Conservation (phyloP, 2,329 filamentous ascomycete genomes). For the Apiospora sp. region DNA sequence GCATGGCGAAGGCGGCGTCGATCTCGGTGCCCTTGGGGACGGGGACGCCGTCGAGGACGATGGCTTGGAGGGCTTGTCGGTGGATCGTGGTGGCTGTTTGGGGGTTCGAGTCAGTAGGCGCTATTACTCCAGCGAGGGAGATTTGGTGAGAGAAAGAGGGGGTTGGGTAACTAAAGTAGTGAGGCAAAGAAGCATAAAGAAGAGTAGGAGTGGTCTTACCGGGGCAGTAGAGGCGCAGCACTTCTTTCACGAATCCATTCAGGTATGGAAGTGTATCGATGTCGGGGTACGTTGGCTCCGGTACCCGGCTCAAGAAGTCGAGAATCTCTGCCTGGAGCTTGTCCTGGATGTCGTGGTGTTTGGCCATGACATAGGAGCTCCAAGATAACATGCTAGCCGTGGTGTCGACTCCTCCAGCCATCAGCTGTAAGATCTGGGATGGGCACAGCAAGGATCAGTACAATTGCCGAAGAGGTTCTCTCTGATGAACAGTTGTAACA, state of each 20-base stretch:
- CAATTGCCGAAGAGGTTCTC: constrained; percentile 33
- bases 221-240: constrained; percentile 44
- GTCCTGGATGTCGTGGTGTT: constrained; percentile 41
- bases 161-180: too few species aligned
- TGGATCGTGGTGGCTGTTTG: constrained; percentile 26
- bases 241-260: constrained; percentile 46
- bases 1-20: constrained; percentile 34
- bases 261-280: constrained; percentile 44
- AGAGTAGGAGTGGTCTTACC: constrained; percentile 38
- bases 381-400: constrained; percentile 44
- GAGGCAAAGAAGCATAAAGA: too few species aligned
- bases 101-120: too few species aligned
- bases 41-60: constrained; percentile 35
- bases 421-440: background rate
- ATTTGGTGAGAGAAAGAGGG: too few species aligned
- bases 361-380: constrained; percentile 43
- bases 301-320: constrained; percentile 29
- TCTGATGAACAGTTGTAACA: constrained; percentile 35
- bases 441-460: constrained; percentile 22
- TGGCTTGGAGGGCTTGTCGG: constrained; percentile 33
- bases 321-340: constrained; percentile 43
- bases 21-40: constrained; percentile 39
- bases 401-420: constrained; percentile 44
- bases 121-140: too few species aligned
- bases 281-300: constrained; percentile 37